Evolutionary conservation across 768 basidiomycete species (phyloP), one percentile per base, ranked within the genome.

Genomic region (Boletus sp.): DNA sequence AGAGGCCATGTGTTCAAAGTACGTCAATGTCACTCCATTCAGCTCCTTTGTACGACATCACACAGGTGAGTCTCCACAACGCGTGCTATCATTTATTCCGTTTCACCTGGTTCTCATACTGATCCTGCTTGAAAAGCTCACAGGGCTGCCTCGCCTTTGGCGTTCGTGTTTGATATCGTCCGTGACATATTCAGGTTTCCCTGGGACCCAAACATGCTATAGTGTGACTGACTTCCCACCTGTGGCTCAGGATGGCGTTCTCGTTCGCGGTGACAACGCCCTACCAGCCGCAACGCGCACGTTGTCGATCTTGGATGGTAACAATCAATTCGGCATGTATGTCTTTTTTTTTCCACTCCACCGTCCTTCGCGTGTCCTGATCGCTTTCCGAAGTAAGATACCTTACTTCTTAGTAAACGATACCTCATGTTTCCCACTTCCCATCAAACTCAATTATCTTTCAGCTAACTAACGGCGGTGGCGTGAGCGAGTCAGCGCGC

Each of bases 381-480:
- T 58, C 47, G 39, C 48, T 49, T 54, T 53, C 55, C 39, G 40
- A 65, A 93, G 90, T 44, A 86, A 83, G 67, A 88, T 93, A 68
- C 90, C 90, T 9, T 93, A 85, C 66, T 82, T 93, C 59, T 76
- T 93, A 67, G 90, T 89, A 50, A 67, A 77, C 52, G 33, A 55
- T 54, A 64, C 53, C 62, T 60, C 63, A 55, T 64, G 44, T 69
- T 61, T 56, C 17, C 58, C 60, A 49, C 53, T 49, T 56, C 46
- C 59, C 64, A 70, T 71, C 65, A 65, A 69, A 66, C 70, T 66
- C 61, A 72, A 56, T 61, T 50, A 54, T 47, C 49, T 42, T 57
- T 32, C 64, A 92, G 89, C 70, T 93, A 57, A 96, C 93, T 5
- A 95, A 94, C 66, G 93, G 93, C 39, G 93, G 90, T 49, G 92